Evolutionary conservation across 208 protist species (phyloP).

Genomic region (Leishmania lainsoni): DNA sequence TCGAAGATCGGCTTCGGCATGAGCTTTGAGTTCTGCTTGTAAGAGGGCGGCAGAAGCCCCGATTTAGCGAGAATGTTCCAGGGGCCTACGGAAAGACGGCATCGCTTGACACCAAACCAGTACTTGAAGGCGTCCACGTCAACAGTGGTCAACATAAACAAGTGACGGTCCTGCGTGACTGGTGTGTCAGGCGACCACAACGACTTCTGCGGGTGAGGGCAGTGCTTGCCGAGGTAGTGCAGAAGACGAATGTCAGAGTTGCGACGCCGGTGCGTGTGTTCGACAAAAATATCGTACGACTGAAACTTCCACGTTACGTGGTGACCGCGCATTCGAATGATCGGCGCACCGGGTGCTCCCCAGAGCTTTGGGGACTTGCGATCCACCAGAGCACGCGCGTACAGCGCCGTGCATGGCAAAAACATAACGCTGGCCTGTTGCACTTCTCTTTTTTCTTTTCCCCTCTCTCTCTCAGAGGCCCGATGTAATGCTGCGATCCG

Average conservation of each 20-base stretch:
- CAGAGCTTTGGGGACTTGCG: slow-evolving; percentile 74
- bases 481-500: background rate
- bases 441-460: background rate
- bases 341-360: slow-evolving; percentile 84
- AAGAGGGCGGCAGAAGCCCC: slow-evolving; percentile 82
- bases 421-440: slow-evolving; percentile 13
- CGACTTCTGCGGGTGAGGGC: slow-evolving; percentile 92
- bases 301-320: slow-evolving; percentile 90
- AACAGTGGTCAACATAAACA: slow-evolving; percentile 92
- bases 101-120: slow-evolving; percentile 92
- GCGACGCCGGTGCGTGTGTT: slow-evolving; percentile 84
- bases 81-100: slow-evolving; percentile 71
- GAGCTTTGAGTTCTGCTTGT: slow-evolving; percentile 86
- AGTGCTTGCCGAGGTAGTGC: slow-evolving; percentile 92
- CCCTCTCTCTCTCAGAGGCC: background rate
- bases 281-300: slow-evolving; percentile 88
- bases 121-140: slow-evolving; percentile 94
- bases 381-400: slow-evolving; percentile 61
- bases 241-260: slow-evolving; percentile 86
- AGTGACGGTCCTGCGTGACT: slow-evolving; percentile 86
- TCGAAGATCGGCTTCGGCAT: slow-evolving; percentile 92
- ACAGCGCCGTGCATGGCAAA: slow-evolving; percentile 13
- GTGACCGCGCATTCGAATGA: slow-evolving; percentile 88
- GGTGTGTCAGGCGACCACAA: slow-evolving; percentile 92
- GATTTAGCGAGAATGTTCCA: slow-evolving; percentile 90